Evolutionary conservation across 1,284 basidiomycete species (phyloP).

Genomic region (Ganoderma multipileum): DNA sequence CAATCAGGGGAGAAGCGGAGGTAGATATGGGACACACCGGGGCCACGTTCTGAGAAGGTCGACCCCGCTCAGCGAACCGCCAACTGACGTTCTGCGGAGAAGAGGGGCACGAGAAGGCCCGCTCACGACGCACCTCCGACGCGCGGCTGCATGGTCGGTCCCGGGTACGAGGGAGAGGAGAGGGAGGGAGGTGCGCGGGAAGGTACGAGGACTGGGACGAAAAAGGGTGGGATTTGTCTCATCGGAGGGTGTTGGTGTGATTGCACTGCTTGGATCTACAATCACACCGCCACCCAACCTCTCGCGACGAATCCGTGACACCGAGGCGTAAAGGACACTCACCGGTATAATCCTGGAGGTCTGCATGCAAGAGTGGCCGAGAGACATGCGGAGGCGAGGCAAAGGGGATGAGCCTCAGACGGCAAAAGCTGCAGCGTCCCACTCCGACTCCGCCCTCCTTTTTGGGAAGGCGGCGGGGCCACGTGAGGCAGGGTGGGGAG

Average conservation of each 20-base stretch:
- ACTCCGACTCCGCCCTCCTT: neutral
- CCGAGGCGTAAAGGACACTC: neutral
- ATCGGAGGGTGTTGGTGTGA: neutral
- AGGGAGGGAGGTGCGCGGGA: neutral
- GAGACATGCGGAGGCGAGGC: neutral
- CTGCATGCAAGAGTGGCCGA: neutral
- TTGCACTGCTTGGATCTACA: conserved; percentile 26
- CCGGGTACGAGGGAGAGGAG: neutral
- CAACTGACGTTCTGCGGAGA: conserved; percentile 3
- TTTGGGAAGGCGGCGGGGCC: neutral
- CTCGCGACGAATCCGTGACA: no score
- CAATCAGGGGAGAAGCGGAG: neutral
- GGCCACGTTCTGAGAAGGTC: neutral
- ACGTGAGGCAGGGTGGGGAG: neutral
- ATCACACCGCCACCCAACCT: conserved; percentile 23
- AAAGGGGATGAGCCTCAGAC: neutral
- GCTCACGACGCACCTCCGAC: conserved; percentile 1
- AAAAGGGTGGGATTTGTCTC: neutral
- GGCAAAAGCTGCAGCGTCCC: neutral
- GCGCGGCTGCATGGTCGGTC: neutral
- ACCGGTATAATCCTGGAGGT: neutral
- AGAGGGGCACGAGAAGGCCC: neutral
- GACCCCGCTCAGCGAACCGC: neutral
- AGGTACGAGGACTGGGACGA: neutral
- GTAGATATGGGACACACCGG: neutral